Percentiles rank a stretch among this genome's conserved stretches.
Conservation (phyloP, 371 early-diverging fungal species). For the Syncephalastrum racemosum region DNA sequence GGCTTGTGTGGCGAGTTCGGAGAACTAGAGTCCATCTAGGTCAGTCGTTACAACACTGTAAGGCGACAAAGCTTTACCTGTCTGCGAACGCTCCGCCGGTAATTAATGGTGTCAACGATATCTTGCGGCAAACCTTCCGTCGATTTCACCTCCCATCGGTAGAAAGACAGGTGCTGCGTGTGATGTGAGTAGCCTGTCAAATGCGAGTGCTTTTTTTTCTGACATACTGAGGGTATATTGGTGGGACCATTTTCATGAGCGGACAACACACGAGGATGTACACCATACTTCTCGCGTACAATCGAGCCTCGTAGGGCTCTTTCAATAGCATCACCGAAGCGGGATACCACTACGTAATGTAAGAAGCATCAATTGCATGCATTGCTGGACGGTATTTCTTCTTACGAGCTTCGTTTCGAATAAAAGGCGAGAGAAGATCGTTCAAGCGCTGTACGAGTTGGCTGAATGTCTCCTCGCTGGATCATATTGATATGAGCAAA, state of each 20-base stretch:
- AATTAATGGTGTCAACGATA: conserved; percentile 20
- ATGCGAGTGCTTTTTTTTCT: not conserved
- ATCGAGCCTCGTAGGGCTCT: conserved; percentile 21
- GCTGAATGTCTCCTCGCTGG: conserved; percentile 34
- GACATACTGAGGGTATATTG: conserved; percentile 19
- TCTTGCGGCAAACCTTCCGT: conserved; percentile 35
- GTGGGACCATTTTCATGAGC: conserved; percentile 13
- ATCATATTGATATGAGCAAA: not conserved
- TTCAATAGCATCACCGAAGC: conserved; percentile 31
- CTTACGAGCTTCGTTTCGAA: conserved; percentile 37
- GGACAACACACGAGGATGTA: conserved; percentile 15
- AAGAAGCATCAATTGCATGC: not conserved
- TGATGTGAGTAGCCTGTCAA: not conserved
- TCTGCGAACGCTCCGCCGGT: conserved; percentile 29
- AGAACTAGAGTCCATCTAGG: conserved; percentile 17
- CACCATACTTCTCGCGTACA: conserved; percentile 30
- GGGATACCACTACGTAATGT: conserved; percentile 19
- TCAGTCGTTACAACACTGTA: not conserved
- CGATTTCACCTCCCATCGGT: conserved; percentile 61
- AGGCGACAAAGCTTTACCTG: conserved; percentile 17
- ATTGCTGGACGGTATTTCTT: not conserved
- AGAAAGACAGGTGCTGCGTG: conserved; percentile 42
- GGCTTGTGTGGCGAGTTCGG: conserved; percentile 8
- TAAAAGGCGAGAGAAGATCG: conserved; percentile 37
- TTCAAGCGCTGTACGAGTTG: conserved; percentile 31